Conservation (phyloP, 2,329 filamentous ascomycete species). For the Lizonia empirigonia region DNA sequence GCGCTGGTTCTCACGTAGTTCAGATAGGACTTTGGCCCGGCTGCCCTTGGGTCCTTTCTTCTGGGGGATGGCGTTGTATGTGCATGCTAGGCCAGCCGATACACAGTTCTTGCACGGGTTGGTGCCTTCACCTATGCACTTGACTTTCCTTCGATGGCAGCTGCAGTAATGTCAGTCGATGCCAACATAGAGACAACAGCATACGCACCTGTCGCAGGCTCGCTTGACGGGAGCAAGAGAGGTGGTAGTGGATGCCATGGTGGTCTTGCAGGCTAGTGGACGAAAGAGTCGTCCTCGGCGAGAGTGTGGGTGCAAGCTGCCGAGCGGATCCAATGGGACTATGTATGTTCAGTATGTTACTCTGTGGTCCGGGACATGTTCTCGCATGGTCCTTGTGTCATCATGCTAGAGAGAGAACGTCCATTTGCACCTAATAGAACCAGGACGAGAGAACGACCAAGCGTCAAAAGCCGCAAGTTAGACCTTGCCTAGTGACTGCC, state of each 20-base stretch:
- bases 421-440: conserved; percentile 41
- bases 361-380: conserved; percentile 33
- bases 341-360: conserved; percentile 40
- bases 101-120: conserved; percentile 66
- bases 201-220: conserved; percentile 51
- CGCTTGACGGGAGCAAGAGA: conserved; percentile 48
- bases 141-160: conserved; percentile 58
- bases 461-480: conserved; percentile 44
- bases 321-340: conserved; percentile 36
- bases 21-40: conserved; percentile 66
- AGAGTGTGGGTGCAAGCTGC: conserved; percentile 28
- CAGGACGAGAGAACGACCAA: conserved; percentile 42
- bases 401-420: conserved; percentile 39
- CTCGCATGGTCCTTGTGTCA: conserved; percentile 42
- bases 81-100: conserved; percentile 65
- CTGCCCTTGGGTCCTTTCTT: conserved; percentile 69
- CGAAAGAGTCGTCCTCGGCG: conserved; percentile 31
- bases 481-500: conserved; percentile 37
- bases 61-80: conserved; percentile 67
- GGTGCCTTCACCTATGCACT: conserved; percentile 57
- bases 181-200: conserved; percentile 1
- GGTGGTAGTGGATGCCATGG: conserved; percentile 40
- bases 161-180: conserved; percentile 30
- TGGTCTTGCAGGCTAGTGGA: conserved; percentile 27
- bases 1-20: conserved; percentile 60